A percentile compares a stretch with the other conserved stretches of the same genome.
phyloP scores from a whole-genome alignment of 164 flowering plant genomes.

The Akebia trifoliata region DNA sequence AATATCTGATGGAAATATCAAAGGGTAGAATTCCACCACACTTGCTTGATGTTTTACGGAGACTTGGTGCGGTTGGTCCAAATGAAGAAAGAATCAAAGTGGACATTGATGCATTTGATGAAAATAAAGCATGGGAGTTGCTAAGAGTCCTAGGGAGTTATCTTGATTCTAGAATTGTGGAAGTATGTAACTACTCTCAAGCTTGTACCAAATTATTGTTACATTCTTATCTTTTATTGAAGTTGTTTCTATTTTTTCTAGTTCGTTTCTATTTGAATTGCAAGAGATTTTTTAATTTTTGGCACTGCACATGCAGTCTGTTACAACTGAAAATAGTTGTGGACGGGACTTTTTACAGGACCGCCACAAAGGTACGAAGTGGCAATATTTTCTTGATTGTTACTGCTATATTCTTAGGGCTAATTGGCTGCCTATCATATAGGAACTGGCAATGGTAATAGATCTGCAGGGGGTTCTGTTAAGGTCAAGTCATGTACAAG shows the following conservation, averaged over 20 bases:
- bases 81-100: conserved; percentile 17
- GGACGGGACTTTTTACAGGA: conserved; percentile 7
- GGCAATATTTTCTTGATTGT: conserved; percentile 11
- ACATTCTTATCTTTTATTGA: neutral
- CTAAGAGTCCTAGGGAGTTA: conserved; percentile 17
- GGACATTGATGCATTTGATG: conserved; percentile 30
- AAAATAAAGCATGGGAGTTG: conserved; percentile 20
- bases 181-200: conserved; percentile 26
- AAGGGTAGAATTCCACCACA: conserved; percentile 21
- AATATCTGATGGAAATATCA: conserved; percentile 23
- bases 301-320: conserved; percentile 20
- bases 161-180: conserved; percentile 15
- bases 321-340: conserved; percentile 15
- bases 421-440: conserved; percentile 31
- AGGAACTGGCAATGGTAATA: conserved; percentile 29
- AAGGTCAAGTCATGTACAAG: conserved; percentile 13
- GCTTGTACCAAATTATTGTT: neutral
- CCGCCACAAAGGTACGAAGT: conserved; percentile 39
- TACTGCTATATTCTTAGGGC: conserved; percentile 27
- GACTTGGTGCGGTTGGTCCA: conserved; percentile 19
- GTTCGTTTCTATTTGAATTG: neutral
- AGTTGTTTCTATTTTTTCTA: neutral
- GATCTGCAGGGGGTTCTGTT: conserved; percentile 18
- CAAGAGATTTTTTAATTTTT: neutral
- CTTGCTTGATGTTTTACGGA: conserved; percentile 19